A percentile compares a stretch with the other conserved stretches of the same genome.
Conservation (phyloP, 768 basidiomycete genomes). For the Tulasnella sp. region DNA sequence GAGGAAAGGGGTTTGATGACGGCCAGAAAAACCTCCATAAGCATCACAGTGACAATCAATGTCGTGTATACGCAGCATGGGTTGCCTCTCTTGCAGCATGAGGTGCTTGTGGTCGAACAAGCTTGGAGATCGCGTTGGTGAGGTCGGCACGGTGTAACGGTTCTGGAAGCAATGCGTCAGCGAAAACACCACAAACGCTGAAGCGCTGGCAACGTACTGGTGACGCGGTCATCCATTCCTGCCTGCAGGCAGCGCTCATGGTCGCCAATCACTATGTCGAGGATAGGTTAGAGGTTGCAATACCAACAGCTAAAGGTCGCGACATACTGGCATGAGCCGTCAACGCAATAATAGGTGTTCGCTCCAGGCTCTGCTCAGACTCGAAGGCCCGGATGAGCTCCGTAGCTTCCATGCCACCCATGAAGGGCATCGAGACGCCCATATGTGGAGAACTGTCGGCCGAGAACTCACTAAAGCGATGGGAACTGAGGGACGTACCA, state of each 20-base stretch:
- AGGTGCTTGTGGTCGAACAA: slow-evolving; percentile 33
- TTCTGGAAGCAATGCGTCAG: slow-evolving; percentile 38
- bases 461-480: slow-evolving; percentile 4
- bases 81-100: background rate
- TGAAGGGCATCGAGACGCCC: slow-evolving; percentile 98
- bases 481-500: slow-evolving; percentile 45
- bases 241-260: slow-evolving; percentile 66
- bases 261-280: slow-evolving; percentile 72
- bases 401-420: slow-evolving; percentile 98
- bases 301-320: background rate
- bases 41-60: background rate
- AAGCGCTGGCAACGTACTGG: slow-evolving; percentile 46
- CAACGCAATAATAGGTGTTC: no score
- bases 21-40: background rate
- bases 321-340: slow-evolving; percentile 93
- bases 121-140: slow-evolving; percentile 72
- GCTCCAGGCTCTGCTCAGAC: slow-evolving; percentile 54
- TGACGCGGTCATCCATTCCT: slow-evolving; percentile 80
- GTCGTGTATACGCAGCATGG: background rate
- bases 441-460: slow-evolving; percentile 45
- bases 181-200: background rate
- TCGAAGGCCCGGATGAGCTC: slow-evolving; percentile 87
- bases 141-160: slow-evolving; percentile 72
- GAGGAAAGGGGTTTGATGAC: no score
- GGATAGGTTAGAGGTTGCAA: background rate